Percentiles rank a stretch among this genome's conserved stretches.
These are phyloP conservation scores for Rubia peregrina DNA, from an alignment of 305 asterid genomes.

Conservation along the genomic window DNA sequence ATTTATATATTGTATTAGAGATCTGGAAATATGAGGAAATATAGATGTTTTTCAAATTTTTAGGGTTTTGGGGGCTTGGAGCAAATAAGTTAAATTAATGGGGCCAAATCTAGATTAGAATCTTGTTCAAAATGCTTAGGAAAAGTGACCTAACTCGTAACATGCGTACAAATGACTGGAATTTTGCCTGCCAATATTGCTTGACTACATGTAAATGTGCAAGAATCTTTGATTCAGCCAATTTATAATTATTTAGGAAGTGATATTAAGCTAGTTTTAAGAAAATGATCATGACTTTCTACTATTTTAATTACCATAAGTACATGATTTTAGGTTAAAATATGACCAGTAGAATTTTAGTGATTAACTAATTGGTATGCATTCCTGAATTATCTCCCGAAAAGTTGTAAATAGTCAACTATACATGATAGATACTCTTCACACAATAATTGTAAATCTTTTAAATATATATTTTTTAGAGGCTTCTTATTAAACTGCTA, in stretches of 20 bases:
- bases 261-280: neutral
- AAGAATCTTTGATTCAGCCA: conserved; percentile 8
- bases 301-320: no score
- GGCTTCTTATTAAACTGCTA: no score
- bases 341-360: no score
- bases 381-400: no score
- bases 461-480: no score
- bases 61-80: conserved; percentile 11
- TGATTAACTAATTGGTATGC: no score
- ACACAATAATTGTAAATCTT: no score
- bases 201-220: neutral
- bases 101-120: neutral
- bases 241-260: no score
- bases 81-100: neutral
- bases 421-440: no score
- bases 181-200: conserved; percentile 16
- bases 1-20: conserved; percentile 10
- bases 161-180: conserved; percentile 14
- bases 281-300: no score
- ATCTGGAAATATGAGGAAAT: conserved; percentile 15
- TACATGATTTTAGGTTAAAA: no score
- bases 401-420: no score
- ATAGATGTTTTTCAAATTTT: neutral
- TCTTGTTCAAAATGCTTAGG: conserved; percentile 1
- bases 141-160: conserved; percentile 20